Conservation (phyloP, 2,329 filamentous ascomycete genomes). For the Akanthomyces uredinophilus region DNA sequence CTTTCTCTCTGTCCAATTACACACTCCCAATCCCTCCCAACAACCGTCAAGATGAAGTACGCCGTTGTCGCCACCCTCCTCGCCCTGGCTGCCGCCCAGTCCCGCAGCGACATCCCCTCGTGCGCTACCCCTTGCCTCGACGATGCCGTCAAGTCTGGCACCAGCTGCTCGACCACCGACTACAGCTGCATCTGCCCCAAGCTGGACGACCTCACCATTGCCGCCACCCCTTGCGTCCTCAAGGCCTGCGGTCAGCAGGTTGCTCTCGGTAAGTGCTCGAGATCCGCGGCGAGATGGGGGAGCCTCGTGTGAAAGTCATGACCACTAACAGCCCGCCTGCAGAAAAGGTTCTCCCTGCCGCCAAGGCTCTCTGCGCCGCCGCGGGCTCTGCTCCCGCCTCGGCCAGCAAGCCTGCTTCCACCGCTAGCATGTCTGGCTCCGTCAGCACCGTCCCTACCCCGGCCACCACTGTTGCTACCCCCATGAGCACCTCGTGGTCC, state of each 20-base stretch:
- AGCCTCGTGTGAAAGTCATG: no score
- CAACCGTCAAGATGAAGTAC: conserved; percentile 35
- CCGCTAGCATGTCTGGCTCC: conserved; percentile 10
- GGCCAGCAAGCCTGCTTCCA: conserved; percentile 9
- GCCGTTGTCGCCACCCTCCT: conserved; percentile 30
- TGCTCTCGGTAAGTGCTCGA: conserved; percentile 32
- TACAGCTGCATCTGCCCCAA: conserved; percentile 31
- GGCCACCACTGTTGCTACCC: conserved; percentile 2
- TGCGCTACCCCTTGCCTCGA: conserved; percentile 36
- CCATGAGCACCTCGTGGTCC: conserved; percentile 1
- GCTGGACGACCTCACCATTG: conserved; percentile 28
- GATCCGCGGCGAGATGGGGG: background rate
- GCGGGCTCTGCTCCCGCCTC: conserved; percentile 11
- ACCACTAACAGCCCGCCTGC: conserved; percentile 18
- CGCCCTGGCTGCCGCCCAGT: conserved; percentile 31
- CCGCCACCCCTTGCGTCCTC: conserved; percentile 33
- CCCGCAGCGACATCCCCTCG: conserved; percentile 29
- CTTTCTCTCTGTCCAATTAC: conserved; percentile 20
- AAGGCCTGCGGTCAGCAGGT: conserved; percentile 31
- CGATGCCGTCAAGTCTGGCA: conserved; percentile 26
- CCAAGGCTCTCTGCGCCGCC: conserved; percentile 29
- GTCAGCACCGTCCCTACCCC: conserved; percentile 10
- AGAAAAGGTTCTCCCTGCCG: conserved; percentile 37
- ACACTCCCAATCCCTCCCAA: conserved; percentile 14
- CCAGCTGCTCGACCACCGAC: conserved; percentile 30